Evolutionary conservation across 2,329 filamentous ascomycete species (phyloP).

Genomic region (Hymenoscyphus infarciens): DNA sequence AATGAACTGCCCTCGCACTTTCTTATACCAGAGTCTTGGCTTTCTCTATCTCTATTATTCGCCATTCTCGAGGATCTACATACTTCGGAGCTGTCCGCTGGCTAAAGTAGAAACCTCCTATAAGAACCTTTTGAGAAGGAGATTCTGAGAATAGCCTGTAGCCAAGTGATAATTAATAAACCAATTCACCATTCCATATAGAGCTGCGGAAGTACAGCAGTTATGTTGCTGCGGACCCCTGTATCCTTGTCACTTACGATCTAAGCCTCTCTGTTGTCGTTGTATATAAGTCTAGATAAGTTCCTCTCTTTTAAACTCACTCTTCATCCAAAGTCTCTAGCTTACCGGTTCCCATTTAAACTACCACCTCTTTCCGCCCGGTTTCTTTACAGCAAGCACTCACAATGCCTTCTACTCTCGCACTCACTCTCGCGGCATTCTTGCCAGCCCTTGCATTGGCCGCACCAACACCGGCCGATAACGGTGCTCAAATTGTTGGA

Average conservation of each 20-base stretch:
- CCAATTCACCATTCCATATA: not conserved
- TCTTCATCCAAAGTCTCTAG: not conserved
- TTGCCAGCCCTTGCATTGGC: not conserved
- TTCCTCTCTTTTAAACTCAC: not conserved
- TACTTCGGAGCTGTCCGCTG: not conserved
- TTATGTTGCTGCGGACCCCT: not conserved
- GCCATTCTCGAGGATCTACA: not conserved
- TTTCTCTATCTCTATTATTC: too few species aligned
- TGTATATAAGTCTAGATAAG: not conserved
- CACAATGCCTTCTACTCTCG: conserved; percentile 1
- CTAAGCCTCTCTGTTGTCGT: not conserved
- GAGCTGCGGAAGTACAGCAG: not conserved
- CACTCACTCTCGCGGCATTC: not conserved
- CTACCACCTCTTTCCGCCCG: not conserved
- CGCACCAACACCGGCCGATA: not conserved
- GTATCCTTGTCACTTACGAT: not conserved
- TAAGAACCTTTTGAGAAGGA: not conserved
- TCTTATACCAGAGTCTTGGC: too few species aligned
- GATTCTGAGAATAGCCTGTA: not conserved
- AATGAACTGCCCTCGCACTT: not conserved
- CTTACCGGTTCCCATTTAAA: not conserved
- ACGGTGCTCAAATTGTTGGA: conserved; percentile 11
- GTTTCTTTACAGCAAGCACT: not conserved
- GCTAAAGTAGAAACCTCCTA: not conserved
- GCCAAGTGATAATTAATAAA: not conserved